Evolutionary conservation across 108 stramenopile genomes (phyloP).

Genomic region (Chaetoceros muelleri): DNA sequence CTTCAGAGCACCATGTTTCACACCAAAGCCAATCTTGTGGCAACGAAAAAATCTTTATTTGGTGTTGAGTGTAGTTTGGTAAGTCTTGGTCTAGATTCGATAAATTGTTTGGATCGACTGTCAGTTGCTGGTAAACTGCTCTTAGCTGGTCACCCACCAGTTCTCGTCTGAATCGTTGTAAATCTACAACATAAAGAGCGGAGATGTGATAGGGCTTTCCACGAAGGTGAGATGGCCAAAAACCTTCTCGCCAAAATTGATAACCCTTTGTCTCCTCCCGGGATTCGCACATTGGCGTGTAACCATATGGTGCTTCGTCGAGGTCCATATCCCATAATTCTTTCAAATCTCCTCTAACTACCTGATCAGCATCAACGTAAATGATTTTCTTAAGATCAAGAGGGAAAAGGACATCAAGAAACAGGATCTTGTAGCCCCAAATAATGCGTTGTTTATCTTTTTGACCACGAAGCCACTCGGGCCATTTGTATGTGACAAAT

Average conservation of each 20-base stretch:
- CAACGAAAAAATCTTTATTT: slow-evolving; percentile 81
- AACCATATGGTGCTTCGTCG: slow-evolving; percentile 76
- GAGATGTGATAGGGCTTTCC: slow-evolving; percentile 95
- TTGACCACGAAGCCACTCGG: slow-evolving; percentile 95
- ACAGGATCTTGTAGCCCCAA: slow-evolving; percentile 99
- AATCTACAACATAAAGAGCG: slow-evolving; percentile 97
- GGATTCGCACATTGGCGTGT: slow-evolving; percentile 94
- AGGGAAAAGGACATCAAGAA: slow-evolving; percentile 98
- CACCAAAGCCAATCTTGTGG: slow-evolving; percentile 99
- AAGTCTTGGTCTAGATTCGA: slow-evolving; percentile 98
- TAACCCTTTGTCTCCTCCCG: slow-evolving; percentile 90
- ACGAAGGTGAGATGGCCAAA: slow-evolving; percentile 88
- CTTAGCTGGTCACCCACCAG: slow-evolving; percentile 94
- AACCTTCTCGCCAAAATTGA: slow-evolving; percentile 92
- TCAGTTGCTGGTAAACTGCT: slow-evolving; percentile 83
- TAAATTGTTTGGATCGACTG: slow-evolving; percentile 92
- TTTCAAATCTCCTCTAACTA: slow-evolving; percentile 91
- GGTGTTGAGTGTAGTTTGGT: slow-evolving; percentile 94
- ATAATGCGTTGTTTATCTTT: slow-evolving; percentile 98
- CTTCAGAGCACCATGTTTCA: slow-evolving; percentile 98
- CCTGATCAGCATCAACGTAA: slow-evolving; percentile 97
- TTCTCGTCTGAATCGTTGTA: slow-evolving; percentile 74
- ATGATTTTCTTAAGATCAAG: slow-evolving; percentile 92
- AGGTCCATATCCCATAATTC: slow-evolving; percentile 97
- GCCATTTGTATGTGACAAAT: slow-evolving; percentile 98